A percentile compares a stretch with the other conserved stretches of the same genome.
Evolutionary conservation across 1,284 basidiomycete species (phyloP).

Genomic region (Heterobasidion occidentale): DNA sequence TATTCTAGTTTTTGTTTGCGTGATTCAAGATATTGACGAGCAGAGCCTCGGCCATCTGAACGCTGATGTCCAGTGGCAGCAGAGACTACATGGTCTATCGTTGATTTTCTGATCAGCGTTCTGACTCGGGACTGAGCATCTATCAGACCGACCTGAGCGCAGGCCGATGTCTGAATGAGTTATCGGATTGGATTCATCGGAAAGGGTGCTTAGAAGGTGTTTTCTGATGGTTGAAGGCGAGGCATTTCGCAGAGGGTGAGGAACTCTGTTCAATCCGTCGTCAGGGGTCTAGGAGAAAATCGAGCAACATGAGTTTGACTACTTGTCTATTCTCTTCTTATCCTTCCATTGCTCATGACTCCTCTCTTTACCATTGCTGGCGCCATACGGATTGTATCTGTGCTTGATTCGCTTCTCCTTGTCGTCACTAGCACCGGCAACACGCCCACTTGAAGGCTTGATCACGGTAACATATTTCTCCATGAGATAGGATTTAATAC

Average conservation of each 20-base stretch:
- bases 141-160: constrained; percentile 40
- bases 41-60: constrained; percentile 36
- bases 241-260: neutral
- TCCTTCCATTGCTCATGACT: constrained; percentile 22
- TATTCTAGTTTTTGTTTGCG: constrained; percentile 42
- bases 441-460: constrained; percentile 18
- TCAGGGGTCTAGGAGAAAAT: no score
- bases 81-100: constrained; percentile 48
- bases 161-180: constrained; percentile 58
- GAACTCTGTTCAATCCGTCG: no score
- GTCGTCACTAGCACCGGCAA: constrained; percentile 11
- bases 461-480: constrained; percentile 31
- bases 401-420: constrained; percentile 14
- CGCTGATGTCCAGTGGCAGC: constrained; percentile 63
- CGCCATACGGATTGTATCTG: constrained; percentile 26
- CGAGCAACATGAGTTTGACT: neutral
- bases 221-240: constrained; percentile 36
- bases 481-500: constrained; percentile 20
- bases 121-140: neutral
- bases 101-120: constrained; percentile 2
- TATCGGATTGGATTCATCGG: constrained; percentile 59
- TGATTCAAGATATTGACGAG: constrained; percentile 31
- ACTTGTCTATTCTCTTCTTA: constrained; percentile 23
- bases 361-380: constrained; percentile 15
- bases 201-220: constrained; percentile 47